These are phyloP conservation scores for Penicillium glabrum DNA, from an alignment of 2,329 filamentous ascomycete species.

Conservation along the genomic window DNA sequence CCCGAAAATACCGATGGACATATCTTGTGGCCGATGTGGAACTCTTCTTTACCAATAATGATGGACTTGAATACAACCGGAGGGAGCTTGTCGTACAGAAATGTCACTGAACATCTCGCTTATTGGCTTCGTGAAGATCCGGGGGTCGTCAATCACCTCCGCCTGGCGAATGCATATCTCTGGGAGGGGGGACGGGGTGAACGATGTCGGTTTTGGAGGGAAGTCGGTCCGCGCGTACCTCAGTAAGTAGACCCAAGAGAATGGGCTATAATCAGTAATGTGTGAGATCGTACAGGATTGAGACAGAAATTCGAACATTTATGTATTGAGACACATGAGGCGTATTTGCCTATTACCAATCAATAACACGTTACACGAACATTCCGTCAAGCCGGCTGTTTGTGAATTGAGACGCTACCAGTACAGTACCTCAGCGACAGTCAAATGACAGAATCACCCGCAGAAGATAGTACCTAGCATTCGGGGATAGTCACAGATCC, in stretches of 20 bases:
- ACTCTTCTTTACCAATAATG: conserved; percentile 34
- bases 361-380: neutral
- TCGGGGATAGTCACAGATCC: neutral
- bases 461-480: neutral
- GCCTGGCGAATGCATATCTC: conserved; percentile 42
- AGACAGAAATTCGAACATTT: neutral
- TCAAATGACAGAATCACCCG: neutral
- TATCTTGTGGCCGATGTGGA: conserved; percentile 38
- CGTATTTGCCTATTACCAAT: neutral
- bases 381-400: neutral
- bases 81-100: conserved; percentile 24
- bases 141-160: conserved; percentile 42
- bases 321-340: neutral
- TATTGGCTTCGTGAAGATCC: conserved; percentile 26
- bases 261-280: neutral
- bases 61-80: conserved; percentile 52
- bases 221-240: conserved; percentile 9
- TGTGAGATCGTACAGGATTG: neutral
- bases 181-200: conserved; percentile 52
- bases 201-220: conserved; percentile 49
- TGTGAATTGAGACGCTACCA: neutral
- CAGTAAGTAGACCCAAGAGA: neutral
- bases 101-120: conserved; percentile 24
- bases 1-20: conserved; percentile 21
- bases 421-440: neutral